phyloP scores from a whole-genome alignment of 73 alveolate genomes.

The Effrenium voratum region DNA sequence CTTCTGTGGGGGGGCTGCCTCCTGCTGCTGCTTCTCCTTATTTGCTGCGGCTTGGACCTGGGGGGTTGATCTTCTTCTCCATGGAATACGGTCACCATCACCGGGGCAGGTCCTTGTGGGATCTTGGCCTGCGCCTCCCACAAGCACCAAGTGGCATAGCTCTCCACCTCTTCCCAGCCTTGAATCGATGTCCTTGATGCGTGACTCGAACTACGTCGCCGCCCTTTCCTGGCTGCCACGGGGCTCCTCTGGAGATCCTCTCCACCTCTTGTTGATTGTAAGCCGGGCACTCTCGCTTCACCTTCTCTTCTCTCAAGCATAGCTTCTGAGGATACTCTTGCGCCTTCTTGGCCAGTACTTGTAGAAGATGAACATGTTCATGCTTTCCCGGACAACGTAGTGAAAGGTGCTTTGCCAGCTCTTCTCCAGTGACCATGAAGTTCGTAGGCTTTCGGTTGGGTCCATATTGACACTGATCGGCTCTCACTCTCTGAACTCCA shows the following conservation, averaged over 20 bases:
- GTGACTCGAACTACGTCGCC: not conserved
- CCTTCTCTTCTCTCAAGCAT: not conserved
- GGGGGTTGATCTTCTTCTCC: not conserved
- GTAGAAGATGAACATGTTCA: not conserved
- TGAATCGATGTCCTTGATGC: not conserved
- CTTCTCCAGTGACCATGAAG: not conserved
- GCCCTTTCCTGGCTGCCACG: not conserved
- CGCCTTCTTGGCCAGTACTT: not conserved
- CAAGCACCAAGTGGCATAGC: not conserved
- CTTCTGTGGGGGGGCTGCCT: too few relatives aligned
- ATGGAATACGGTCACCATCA: not conserved
- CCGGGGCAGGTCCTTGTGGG: not conserved
- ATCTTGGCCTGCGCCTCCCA: not conserved
- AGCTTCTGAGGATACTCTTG: not conserved
- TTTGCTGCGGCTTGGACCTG: not conserved
- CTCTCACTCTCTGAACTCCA: not conserved
- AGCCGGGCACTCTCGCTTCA: not conserved
- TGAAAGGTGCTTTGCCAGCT: not conserved
- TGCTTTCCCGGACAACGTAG: not conserved
- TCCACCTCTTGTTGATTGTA: not conserved
- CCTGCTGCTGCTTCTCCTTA: not conserved
- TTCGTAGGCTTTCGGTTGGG: slow-evolving; percentile 8
- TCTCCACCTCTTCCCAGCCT: not conserved
- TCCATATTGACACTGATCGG: slow-evolving; percentile 5
- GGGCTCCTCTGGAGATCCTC: not conserved